Base-by-base conservation (phyloP, 495 filamentous ascomycete species). In the Penicillium chermesinum region DNA sequence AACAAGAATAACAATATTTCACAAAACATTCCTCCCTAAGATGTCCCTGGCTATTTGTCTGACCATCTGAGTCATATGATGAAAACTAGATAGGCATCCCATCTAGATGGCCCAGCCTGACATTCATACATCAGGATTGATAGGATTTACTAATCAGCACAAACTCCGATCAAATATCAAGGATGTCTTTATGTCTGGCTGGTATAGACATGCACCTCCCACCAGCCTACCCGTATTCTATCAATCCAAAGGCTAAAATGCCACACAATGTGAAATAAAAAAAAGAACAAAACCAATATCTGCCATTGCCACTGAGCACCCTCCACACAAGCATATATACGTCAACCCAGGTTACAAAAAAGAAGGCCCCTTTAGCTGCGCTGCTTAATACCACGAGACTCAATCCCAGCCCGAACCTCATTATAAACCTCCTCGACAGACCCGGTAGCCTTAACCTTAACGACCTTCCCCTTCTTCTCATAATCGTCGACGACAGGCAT, bases 401-500 rank as follows among this genome's bases (percentile, higher is more conserved):
- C 64, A 58, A 88, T 63, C 25, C 67, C 67, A 53, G 60, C 61
- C 73, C 77, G 79, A 14, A 91, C 87, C 36, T 75, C 65, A 50
- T 69, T 65, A 70, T 90, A 95, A 22, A 98, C 90, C 40, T 83
- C 76, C 5, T 91, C 86, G 2, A 85, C 81, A 15, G 64, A 53
- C 17, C 76, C 75, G 21, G 79, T 82, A 18, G 89, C 88, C 49
- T 79, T 69, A 12, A 96, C 76, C 65, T 80, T 82, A 50, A 93
- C 82, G 17, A 97, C 90, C 66, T 85, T 86, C 37, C 76, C 80
- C 68, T 90, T 70, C 50, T 70, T 72, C 70, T 85, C 84, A 68
- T 86, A 97, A 57, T 85, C 80, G 52, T 93, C 77, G 39, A 98
- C 90, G 30, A 96, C 93, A 34, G 93, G 93, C 89, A 97, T 95